Percentiles rank a stretch among this genome's conserved stretches.
Evolutionary conservation across 345 rosid genomes (phyloP).

Genomic region (Dimocarpus longan): DNA sequence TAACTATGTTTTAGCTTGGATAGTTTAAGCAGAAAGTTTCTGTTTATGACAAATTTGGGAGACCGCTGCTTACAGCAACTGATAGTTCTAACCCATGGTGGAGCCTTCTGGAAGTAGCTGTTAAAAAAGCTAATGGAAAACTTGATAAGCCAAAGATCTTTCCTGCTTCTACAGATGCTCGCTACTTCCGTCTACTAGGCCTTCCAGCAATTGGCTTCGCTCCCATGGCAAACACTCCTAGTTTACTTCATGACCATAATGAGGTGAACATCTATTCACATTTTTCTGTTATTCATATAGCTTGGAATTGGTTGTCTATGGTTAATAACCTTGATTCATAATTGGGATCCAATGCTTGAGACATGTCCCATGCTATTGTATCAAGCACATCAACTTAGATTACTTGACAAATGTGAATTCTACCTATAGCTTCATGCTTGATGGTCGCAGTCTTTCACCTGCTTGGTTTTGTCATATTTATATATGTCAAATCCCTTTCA

Average conservation of each 20-base stretch:
- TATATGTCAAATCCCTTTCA: not conserved
- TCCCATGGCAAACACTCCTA: slow-evolving; percentile 88
- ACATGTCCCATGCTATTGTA: not conserved
- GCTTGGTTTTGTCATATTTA: not conserved
- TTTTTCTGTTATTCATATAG: slow-evolving; percentile 8
- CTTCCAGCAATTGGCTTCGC: slow-evolving; percentile 90
- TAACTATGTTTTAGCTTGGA: slow-evolving; percentile 41
- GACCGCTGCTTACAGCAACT: slow-evolving; percentile 57
- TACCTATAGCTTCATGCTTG: not conserved
- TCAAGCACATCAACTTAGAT: not conserved
- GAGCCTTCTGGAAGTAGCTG: slow-evolving; percentile 75
- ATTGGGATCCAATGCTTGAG: not conserved
- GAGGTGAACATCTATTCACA: slow-evolving; percentile 48
- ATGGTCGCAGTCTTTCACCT: not conserved
- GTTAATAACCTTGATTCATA: not conserved
- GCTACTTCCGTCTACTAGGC: slow-evolving; percentile 66
- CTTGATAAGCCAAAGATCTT: slow-evolving; percentile 79
- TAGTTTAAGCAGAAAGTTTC: slow-evolving; percentile 82
- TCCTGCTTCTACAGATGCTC: slow-evolving; percentile 90
- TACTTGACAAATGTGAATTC: not conserved
- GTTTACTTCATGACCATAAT: slow-evolving; percentile 89
- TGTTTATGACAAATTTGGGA: slow-evolving; percentile 42
- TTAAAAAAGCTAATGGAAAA: slow-evolving; percentile 70
- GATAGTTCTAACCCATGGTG: slow-evolving; percentile 91
- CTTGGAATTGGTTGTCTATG: not conserved